Base-by-base conservation (phyloP, 179 eudicot genomes). In the Dionaea muscipula region DNA sequence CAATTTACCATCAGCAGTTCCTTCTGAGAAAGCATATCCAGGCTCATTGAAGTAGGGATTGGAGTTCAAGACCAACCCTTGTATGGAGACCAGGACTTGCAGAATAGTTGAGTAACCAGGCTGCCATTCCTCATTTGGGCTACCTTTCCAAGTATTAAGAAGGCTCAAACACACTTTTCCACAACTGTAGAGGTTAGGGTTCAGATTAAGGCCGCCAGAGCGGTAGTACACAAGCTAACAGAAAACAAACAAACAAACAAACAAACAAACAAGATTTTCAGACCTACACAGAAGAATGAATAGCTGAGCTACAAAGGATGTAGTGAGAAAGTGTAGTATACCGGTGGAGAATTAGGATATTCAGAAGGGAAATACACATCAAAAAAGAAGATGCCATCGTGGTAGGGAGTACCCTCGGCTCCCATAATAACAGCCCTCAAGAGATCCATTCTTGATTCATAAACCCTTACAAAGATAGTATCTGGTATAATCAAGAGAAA, bases 141-240 rank as follows among this genome's bases (percentile, higher is more conserved):
- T 44, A 51, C 96, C 91, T 39, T 53, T 26, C 96, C 94, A 85
- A 47, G 94, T 85, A 57, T 81, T 81, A 46, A 88, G 71, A 39
- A 88, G 90, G 72, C 96, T 88, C 25, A 88, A 62, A 72, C 96
- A 88, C 25, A 88, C 94, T 73, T 78, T 80, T 47, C 96, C 96
- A 52, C 69, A 56, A 48, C 59, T 22, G 39, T 80, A 78, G 63
- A 88, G 53, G 64, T 88, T 88, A 10, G 90, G 94, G 60, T 88
- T 88, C 37, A 88, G 39, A 20, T 80, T 77, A 55, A 85, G 78
- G 26, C 94, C 96, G 57, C 83, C 83, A 18, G 96, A 74, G 66
- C 78, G 87, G 69, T 85, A 88, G 56, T 73, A 33, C 35, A 86
- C 88, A 21, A 19, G 57, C 96, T 88, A 76, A 40, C 58, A 28